A percentile compares a stretch with the other conserved stretches of the same genome.
These are phyloP conservation scores for Phytophthora meadii DNA, from an alignment of 352 stramenopile species.

Conservation along the genomic window DNA sequence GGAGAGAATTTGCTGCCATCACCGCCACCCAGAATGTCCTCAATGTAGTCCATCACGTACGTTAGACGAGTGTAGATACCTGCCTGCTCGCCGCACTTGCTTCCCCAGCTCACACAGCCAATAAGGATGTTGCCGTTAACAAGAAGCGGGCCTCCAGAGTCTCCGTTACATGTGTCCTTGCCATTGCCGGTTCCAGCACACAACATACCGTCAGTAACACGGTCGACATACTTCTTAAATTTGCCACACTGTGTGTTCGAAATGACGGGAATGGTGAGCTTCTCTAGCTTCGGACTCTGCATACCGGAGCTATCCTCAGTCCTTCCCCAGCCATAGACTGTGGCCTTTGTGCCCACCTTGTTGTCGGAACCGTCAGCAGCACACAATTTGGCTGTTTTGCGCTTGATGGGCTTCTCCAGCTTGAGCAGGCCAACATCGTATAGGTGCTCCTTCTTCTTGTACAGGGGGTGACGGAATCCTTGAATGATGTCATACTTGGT, in stretches of 20 bases:
- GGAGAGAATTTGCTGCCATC: conserved; percentile 32
- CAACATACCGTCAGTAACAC: conserved; percentile 66
- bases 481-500: conserved; percentile 11
- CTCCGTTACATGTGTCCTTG: conserved; percentile 69
- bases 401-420: conserved; percentile 45
- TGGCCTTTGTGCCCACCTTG: conserved; percentile 52
- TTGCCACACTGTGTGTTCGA: conserved; percentile 64
- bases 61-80: conserved; percentile 66
- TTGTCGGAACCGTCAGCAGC: conserved; percentile 54
- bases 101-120: conserved; percentile 74
- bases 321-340: conserved; percentile 63
- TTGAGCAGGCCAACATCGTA: conserved; percentile 68
- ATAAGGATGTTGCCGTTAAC: conserved; percentile 55
- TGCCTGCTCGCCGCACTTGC: conserved; percentile 56
- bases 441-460: conserved; percentile 40
- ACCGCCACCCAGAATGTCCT: conserved; percentile 55
- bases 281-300: conserved; percentile 39
- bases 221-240: conserved; percentile 49
- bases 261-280: conserved; percentile 63
- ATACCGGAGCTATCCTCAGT: conserved; percentile 40
- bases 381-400: conserved; percentile 44
- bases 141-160: conserved; percentile 68
- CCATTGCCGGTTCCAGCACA: conserved; percentile 55
- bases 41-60: conserved; percentile 65
- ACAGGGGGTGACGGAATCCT: conserved; percentile 34